Evolutionary conservation across 2,329 filamentous ascomycete genomes (phyloP), one percentile per base, ranked within the genome.

Genomic region (Neurospora sp.): DNA sequence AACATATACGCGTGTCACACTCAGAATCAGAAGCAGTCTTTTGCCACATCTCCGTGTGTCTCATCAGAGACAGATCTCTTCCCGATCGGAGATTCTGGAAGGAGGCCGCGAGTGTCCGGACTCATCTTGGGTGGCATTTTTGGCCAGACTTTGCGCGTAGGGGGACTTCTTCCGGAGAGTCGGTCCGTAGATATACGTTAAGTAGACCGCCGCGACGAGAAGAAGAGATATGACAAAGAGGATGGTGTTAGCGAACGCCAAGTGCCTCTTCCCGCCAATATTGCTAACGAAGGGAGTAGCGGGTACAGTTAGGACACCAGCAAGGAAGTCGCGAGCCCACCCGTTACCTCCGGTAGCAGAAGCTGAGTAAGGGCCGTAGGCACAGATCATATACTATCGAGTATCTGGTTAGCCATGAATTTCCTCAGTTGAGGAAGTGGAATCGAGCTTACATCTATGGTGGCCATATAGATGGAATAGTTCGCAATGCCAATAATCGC

Each of bases 341-440:
- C 90, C 91, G 73, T 93, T 93, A 23, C 91, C 91, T 52, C 91
- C 91, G 0, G 91, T 93, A 0, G 91, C 91, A 0, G 90, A 92
- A 1, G 91, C 90, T 2, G 90, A 87, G 77, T 92, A 93, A 0
- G 87, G 87, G 0, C 91, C 91, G 75, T 93, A 92, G 0, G 90
- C 89, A 70, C 88, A 89, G 42, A 92, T 87, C 86, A 92, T 92
- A 80, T 93, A 93, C 78, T 93, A 89, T 42, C 91, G 1, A 88
- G 91, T 1, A 88, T 88, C 86, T 91, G 90, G 80, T 92, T 91
- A 66, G 86, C 81, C 81, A 2, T 3, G 33, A 13, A 8, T 23
- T 40, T 9, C 28, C 13, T 3, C 4, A 62, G 9, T 4, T 17
- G 43, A 39, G 15, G 4, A 10, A 8, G 5, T 2, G 38, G 66